Evolutionary conservation across 1,284 basidiomycete genomes (phyloP), one percentile per base, ranked within the genome.

Genomic region (Pholiota adiposa): DNA sequence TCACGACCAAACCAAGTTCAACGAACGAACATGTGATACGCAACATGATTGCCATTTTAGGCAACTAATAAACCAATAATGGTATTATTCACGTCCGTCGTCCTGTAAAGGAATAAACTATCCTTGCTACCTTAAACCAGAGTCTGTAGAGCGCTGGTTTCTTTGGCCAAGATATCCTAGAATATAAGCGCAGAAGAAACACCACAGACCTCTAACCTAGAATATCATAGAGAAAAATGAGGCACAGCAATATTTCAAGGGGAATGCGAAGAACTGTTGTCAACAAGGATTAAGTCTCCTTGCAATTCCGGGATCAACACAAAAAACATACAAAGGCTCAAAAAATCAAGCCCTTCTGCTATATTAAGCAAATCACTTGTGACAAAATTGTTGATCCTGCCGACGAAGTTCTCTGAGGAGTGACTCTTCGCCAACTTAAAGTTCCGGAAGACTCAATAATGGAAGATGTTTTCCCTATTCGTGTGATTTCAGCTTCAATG

Each of bases 301-400:
- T n/a, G n/a, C n/a, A n/a, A n/a, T n/a, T n/a, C n/a, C n/a, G n/a
- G n/a, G n/a, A n/a, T 2, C 18, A 46, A 29, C 11, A 16, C 27
- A 8, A 36, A 23, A 23, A 7, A 34, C 50, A 34, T 48, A 57
- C 69, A 65, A 64, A 74, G 54, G 12, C 71, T 60, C n/a, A 78
- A 56, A 49, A 77, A 74, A 63, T 82, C 76, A 16, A 72, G 70
- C 4, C 74, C 76, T n/a, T 72, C 73, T 0, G 68, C 66, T 46
- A 81, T 73, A 57, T 78, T 79, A 19, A 60, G 64, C 57, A 83
- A 55, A 60, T 84, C 80, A 3, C 74, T 78, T 16, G 78, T 78
- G 14, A 78, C 68, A 11, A 80, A 67, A 48, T 86, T 61, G 23
- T 56, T 61, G 59, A 63, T 61, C 40, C 23, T 60, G 3, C 63